Conservation (phyloP, 202 grass and related monocot genomes). For the Saccharum hybrid region DNA sequence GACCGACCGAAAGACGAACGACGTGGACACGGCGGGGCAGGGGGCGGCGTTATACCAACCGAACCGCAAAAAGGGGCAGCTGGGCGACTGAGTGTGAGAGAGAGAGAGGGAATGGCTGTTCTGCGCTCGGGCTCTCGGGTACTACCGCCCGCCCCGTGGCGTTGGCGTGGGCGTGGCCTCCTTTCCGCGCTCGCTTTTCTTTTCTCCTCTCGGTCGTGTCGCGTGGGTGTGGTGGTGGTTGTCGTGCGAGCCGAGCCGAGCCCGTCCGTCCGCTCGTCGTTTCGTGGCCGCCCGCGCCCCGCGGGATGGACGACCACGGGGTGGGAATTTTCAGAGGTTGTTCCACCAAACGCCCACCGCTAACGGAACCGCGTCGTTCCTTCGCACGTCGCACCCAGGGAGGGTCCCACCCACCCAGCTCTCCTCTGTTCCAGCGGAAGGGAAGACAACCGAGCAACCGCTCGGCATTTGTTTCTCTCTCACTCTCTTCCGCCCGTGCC, state of each 20-base stretch:
- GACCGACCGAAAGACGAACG: neutral
- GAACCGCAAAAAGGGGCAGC: neutral
- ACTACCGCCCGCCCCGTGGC: neutral
- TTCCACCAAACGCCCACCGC: conserved; percentile 59
- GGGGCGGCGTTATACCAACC: conserved; percentile 7
- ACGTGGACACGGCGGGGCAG: neutral
- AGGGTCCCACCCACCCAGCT: neutral
- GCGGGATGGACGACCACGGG: neutral
- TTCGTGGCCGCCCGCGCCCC: neutral
- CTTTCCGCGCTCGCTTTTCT: neutral
- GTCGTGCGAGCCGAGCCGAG: conserved; percentile 1
- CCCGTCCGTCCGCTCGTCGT: neutral
- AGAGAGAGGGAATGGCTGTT: too few relatives aligned
- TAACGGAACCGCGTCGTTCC: conserved; percentile 54
- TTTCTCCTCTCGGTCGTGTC: neutral
- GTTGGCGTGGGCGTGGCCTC: neutral
- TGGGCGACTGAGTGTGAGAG: neutral
- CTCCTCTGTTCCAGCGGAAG: neutral
- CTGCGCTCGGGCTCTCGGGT: neutral
- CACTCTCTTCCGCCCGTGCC: too few relatives aligned
- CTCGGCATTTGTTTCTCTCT: too few relatives aligned
- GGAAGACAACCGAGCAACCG: conserved; percentile 5
- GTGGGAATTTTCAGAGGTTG: conserved; percentile 14
- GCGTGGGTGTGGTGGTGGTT: conserved; percentile 22
- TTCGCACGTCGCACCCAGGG: neutral